These are phyloP conservation scores for Suillus variegatus DNA, from an alignment of 768 basidiomycete genomes.

Conservation along the genomic window DNA sequence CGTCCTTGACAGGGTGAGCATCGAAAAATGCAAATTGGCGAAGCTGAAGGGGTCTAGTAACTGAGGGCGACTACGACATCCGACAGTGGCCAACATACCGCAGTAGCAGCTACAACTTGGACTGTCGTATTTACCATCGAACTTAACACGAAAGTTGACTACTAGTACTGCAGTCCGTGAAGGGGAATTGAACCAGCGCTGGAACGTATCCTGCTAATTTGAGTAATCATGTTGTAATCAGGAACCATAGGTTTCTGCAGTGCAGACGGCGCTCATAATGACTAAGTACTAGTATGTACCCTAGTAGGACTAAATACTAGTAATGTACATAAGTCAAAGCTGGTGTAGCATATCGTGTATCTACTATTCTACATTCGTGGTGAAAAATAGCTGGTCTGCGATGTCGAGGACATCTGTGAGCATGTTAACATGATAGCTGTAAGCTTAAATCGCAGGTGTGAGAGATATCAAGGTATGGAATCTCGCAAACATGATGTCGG, in stretches of 20 bases:
- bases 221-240: neutral
- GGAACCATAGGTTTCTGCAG: too few relatives aligned
- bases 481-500: neutral
- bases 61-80: neutral
- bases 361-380: neutral
- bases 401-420: neutral
- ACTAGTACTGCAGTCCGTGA: too few relatives aligned
- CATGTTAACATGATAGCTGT: neutral
- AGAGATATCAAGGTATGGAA: neutral
- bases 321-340: neutral
- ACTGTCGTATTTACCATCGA: neutral
- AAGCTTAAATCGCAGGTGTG: too few relatives aligned
- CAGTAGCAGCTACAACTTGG: constrained; percentile 11
- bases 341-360: neutral
- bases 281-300: neutral
- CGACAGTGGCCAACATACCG: constrained; percentile 15
- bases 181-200: neutral
- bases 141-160: neutral
- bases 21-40: constrained; percentile 93
- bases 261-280: too few relatives aligned
- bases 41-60: constrained; percentile 53
- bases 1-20: constrained; percentile 71
- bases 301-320: neutral
- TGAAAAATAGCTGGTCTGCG: neutral
- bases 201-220: neutral